A percentile compares a stretch with the other conserved stretches of the same genome.
These are phyloP conservation scores for Epichloe sibirici DNA, from an alignment of 2,329 filamentous ascomycete genomes.

Conservation along the genomic window DNA sequence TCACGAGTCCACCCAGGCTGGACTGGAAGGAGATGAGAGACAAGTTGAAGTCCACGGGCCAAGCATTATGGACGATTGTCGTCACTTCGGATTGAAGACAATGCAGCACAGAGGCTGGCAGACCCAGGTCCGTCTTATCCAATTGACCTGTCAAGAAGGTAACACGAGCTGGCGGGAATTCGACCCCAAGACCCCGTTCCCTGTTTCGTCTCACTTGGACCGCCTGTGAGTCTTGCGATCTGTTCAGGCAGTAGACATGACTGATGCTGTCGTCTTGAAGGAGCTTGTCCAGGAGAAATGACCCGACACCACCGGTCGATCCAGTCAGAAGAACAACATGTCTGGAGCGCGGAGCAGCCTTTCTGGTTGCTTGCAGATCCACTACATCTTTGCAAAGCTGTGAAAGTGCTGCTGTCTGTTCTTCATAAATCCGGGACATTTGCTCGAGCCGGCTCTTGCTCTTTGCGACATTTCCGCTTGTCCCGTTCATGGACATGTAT, in stretches of 20 bases:
- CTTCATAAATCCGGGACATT: not conserved
- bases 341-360: not conserved
- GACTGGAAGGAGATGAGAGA: constrained; percentile 3
- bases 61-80: constrained; percentile 6
- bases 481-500: not conserved
- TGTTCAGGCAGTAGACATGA: constrained; percentile 5
- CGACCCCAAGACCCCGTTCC: not conserved
- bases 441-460: not conserved
- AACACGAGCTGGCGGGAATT: not conserved
- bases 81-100: not conserved
- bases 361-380: not conserved
- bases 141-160: constrained; percentile 3
- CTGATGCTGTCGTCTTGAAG: not conserved
- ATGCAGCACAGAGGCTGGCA: not conserved
- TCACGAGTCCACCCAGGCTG: constrained; percentile 2
- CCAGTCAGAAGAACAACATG: constrained; percentile 5
- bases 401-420: not conserved
- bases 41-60: constrained; percentile 7
- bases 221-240: not conserved
- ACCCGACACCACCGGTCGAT: constrained; percentile 6
- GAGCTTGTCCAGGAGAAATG: constrained; percentile 5
- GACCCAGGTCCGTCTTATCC: not conserved
- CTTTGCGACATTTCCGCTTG: not conserved
- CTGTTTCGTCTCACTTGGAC: not conserved
- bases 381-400: not conserved